A percentile compares a stretch with the other conserved stretches of the same genome.
phyloP scores from a whole-genome alignment of 345 rosid species.

The Syzygium grande region DNA sequence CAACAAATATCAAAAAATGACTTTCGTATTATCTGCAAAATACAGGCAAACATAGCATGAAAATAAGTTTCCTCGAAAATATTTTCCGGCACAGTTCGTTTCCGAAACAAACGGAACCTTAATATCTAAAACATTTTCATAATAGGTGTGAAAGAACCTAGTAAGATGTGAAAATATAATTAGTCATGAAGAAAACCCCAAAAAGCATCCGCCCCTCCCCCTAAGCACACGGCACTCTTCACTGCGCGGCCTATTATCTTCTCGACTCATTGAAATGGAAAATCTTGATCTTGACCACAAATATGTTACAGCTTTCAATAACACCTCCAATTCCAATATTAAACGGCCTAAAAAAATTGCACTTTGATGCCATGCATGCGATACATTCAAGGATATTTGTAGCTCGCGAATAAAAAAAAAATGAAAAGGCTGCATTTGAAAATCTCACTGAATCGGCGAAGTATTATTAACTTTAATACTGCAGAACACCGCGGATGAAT shows the following conservation, averaged over 20 bases:
- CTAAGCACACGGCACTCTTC: not conserved
- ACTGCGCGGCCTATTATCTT: not conserved
- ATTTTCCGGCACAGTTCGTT: not conserved
- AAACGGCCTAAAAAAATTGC: too few species aligned
- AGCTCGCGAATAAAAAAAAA: not conserved
- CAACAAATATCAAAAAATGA: not conserved
- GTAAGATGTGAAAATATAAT: not conserved
- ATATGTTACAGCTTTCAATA: not conserved
- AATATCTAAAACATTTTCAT: too few species aligned
- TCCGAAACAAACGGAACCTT: not conserved
- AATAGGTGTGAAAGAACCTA: not conserved
- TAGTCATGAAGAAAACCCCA: not conserved
- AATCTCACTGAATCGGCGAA: not conserved
- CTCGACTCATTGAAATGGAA: not conserved
- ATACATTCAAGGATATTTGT: too few species aligned
- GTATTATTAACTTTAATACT: not conserved
- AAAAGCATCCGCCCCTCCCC: not conserved
- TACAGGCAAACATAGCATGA: too few species aligned
- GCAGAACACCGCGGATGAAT: not conserved
- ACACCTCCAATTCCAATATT: too few species aligned
- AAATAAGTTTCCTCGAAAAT: too few species aligned
- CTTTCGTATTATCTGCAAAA: not conserved
- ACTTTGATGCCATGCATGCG: too few species aligned
- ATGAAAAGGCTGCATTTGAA: not conserved
- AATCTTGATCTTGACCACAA: not conserved